These are phyloP conservation scores for Metschnikowia matae DNA, from an alignment of 805 yeast genomes.

Conservation along the genomic window DNA sequence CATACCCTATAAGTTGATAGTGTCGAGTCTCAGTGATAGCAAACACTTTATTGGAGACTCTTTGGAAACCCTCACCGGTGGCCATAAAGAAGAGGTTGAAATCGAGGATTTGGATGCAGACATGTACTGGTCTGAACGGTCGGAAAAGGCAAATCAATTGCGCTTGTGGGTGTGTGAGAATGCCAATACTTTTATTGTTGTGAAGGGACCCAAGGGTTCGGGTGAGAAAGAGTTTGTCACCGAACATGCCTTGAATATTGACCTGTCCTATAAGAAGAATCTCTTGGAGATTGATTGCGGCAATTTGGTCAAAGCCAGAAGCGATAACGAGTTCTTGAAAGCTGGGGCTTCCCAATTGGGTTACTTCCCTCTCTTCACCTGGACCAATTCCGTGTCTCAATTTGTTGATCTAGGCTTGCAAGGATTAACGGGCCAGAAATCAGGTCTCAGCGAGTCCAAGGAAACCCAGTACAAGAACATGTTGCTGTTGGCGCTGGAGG, in stretches of 20 bases:
- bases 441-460: slow-evolving; percentile 79
- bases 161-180: slow-evolving; percentile 82
- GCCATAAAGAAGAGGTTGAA: slow-evolving; percentile 12
- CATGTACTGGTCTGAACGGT: slow-evolving; percentile 67
- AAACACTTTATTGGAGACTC: slow-evolving; percentile 36
- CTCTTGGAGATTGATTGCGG: slow-evolving; percentile 78
- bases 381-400: slow-evolving; percentile 77
- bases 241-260: slow-evolving; percentile 57
- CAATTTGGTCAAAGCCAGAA: slow-evolving; percentile 62
- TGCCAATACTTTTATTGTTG: slow-evolving; percentile 82
- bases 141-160: slow-evolving; percentile 62
- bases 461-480: slow-evolving; percentile 81
- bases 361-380: slow-evolving; percentile 89
- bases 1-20: slow-evolving; percentile 25
- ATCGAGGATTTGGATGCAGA: slow-evolving; percentile 20
- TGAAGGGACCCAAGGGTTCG: slow-evolving; percentile 93
- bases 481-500: slow-evolving; percentile 65
- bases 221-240: slow-evolving; percentile 81
- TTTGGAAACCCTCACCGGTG: slow-evolving; percentile 10
- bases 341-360: slow-evolving; percentile 76
- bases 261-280: slow-evolving; percentile 41
- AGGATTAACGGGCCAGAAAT: slow-evolving; percentile 90
- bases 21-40: slow-evolving; percentile 27
- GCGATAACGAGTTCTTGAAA: slow-evolving; percentile 64
- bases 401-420: slow-evolving; percentile 82